Conservation (phyloP, 352 stramenopile species). For the Discostella stelligera region DNA sequence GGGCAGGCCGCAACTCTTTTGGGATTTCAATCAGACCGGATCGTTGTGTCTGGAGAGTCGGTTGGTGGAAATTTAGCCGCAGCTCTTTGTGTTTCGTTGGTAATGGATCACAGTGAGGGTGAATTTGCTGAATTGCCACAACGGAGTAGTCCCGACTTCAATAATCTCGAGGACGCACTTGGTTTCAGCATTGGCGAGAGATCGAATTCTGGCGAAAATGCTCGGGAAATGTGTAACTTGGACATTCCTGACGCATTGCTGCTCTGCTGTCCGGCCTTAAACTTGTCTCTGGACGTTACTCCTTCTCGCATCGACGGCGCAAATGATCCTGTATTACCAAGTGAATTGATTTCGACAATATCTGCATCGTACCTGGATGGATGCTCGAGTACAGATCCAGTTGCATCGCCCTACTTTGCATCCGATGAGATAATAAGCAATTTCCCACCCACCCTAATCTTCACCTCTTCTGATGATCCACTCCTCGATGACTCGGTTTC, state of each 20-base stretch:
- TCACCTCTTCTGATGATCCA: constrained; percentile 68
- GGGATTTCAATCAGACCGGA: constrained; percentile 71
- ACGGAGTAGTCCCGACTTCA: constrained; percentile 26
- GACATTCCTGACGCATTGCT: constrained; percentile 72
- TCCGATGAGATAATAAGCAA: constrained; percentile 50
- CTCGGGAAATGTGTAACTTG: not conserved
- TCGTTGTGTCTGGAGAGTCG: constrained; percentile 76
- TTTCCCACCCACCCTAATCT: constrained; percentile 71
- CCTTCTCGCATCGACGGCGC: constrained; percentile 64
- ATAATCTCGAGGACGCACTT: constrained; percentile 17
- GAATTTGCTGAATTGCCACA: constrained; percentile 25
- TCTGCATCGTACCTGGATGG: constrained; percentile 64
- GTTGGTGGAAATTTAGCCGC: constrained; percentile 74
- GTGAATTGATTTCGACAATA: constrained; percentile 70
- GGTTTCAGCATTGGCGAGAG: not conserved
- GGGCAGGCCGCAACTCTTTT: constrained; percentile 53
- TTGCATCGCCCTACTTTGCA: constrained; percentile 76
- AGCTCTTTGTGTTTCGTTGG: constrained; percentile 69
- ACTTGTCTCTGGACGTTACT: constrained; percentile 63
- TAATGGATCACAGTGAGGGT: constrained; percentile 39
- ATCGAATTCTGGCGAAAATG: constrained; percentile 26
- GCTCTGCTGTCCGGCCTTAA: constrained; percentile 71
- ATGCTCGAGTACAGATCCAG: constrained; percentile 54
- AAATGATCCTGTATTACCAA: constrained; percentile 72
- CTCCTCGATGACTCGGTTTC: constrained; percentile 74